phyloP scores from a whole-genome alignment of 1,284 basidiomycete genomes.

The Fomes fomentarius region DNA sequence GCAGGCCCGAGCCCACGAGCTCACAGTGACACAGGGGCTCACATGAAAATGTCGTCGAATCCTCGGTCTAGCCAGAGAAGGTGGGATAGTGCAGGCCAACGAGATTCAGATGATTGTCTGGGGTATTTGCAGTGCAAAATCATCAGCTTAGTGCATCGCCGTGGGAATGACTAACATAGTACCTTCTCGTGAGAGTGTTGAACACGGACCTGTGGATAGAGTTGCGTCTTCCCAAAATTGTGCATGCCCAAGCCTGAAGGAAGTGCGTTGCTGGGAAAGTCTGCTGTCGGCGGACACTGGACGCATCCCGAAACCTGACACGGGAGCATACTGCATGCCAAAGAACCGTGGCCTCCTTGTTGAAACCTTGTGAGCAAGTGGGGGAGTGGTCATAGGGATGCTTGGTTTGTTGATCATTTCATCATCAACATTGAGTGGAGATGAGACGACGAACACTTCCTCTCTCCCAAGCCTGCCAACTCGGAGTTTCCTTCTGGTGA shows the following conservation, averaged over 20 bases:
- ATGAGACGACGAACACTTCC: not conserved
- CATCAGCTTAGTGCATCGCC: slow-evolving; percentile 12
- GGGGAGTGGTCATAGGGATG: not conserved
- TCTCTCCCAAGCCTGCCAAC: slow-evolving; percentile 1
- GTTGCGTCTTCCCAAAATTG: slow-evolving; percentile 18
- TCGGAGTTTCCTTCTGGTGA: too few species aligned
- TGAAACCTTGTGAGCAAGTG: not conserved
- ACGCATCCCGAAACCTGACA: slow-evolving; percentile 13
- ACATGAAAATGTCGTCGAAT: slow-evolving; percentile 23
- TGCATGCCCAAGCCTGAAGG: slow-evolving; percentile 10
- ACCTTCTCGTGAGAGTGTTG: slow-evolving; percentile 14
- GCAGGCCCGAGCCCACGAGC: not conserved
- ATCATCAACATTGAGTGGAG: slow-evolving; percentile 5
- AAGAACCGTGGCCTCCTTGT: not conserved
- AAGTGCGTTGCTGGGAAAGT: not conserved
- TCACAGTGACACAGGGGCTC: not conserved
- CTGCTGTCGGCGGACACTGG: slow-evolving; percentile 13
- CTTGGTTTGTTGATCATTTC: slow-evolving; percentile 8
- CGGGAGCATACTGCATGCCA: slow-evolving; percentile 1
- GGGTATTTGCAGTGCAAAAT: slow-evolving; percentile 9
- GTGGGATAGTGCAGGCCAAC: slow-evolving; percentile 9
- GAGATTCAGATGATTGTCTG: slow-evolving; percentile 6
- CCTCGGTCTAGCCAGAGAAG: slow-evolving; percentile 17
- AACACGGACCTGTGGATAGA: slow-evolving; percentile 17
- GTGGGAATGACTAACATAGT: slow-evolving; percentile 12